Percentiles rank a stretch among this genome's conserved stretches.
Conservation (phyloP, 2,329 filamentous ascomycete genomes). For the Scopulariopsis brevicaulis region DNA sequence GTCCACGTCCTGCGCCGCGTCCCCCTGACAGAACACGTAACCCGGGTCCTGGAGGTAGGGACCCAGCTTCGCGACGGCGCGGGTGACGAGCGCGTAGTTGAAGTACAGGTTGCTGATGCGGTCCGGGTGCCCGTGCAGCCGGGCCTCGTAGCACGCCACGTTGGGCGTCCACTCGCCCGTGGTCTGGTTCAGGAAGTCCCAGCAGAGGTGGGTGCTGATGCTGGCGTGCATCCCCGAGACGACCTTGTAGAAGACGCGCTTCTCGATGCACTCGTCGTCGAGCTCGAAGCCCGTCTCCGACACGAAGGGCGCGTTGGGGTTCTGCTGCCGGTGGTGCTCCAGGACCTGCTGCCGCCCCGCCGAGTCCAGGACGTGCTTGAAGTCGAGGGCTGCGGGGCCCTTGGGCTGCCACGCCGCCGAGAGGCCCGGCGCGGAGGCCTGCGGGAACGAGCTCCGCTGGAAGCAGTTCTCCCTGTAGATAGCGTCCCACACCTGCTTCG, state of each 20-base stretch:
- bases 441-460: slow-evolving; percentile 52
- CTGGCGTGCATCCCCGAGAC: slow-evolving; percentile 97
- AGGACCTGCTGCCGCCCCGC: slow-evolving; percentile 50
- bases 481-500: slow-evolving; percentile 88
- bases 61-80: slow-evolving; percentile 82
- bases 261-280: slow-evolving; percentile 91
- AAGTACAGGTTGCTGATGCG: slow-evolving; percentile 97
- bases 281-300: slow-evolving; percentile 58
- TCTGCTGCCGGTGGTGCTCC: slow-evolving; percentile 31
- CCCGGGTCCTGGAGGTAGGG: slow-evolving; percentile 55
- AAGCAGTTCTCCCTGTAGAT: slow-evolving; percentile 99
- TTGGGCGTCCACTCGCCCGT: slow-evolving; percentile 92
- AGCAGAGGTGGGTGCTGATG: slow-evolving; percentile 92
- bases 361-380: slow-evolving; percentile 48
- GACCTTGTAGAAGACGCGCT: slow-evolving; percentile 94
- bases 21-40: slow-evolving; percentile 90
- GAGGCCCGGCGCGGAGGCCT: slow-evolving; percentile 42
- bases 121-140: slow-evolving; percentile 78
- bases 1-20: slow-evolving; percentile 62
- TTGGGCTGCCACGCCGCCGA: slow-evolving; percentile 18
- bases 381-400: slow-evolving; percentile 46
- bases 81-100: slow-evolving; percentile 92
- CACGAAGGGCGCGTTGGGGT: slow-evolving; percentile 45
- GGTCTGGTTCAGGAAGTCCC: slow-evolving; percentile 90
- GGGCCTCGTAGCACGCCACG: slow-evolving; percentile 72